phyloP scores from a whole-genome alignment of 2,329 filamentous ascomycete species.

The Lasiodiplodia sp. region DNA sequence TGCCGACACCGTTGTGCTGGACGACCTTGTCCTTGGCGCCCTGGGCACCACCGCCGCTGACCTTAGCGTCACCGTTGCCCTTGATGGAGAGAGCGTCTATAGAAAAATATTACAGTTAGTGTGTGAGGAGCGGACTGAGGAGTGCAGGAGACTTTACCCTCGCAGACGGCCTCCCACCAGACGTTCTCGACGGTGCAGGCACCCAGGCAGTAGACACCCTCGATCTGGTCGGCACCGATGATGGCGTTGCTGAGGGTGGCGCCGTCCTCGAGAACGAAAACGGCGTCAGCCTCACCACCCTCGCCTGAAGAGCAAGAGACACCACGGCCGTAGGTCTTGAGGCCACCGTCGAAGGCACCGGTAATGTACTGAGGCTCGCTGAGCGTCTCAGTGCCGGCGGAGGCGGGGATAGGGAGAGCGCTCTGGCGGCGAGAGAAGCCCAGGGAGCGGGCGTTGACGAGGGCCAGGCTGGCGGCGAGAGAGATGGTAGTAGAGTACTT shows the following conservation, averaged over 20 bases:
- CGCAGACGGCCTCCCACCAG: conserved; percentile 46
- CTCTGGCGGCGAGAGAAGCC: conserved; percentile 32
- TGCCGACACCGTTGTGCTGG: conserved; percentile 45
- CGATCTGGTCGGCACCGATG: conserved; percentile 55
- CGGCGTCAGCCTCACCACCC: conserved; percentile 46
- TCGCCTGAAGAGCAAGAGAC: conserved; percentile 47
- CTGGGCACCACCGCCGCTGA: conserved; percentile 41
- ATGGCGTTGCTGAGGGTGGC: conserved; percentile 58
- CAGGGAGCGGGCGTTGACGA: conserved; percentile 25
- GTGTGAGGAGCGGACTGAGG: conserved; percentile 53
- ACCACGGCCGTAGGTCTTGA: conserved; percentile 27
- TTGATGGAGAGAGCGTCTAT: conserved; percentile 43
- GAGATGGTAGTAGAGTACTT: conserved; percentile 22
- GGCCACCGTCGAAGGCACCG: conserved; percentile 24
- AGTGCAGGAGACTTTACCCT: conserved; percentile 41
- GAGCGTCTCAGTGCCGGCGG: conserved; percentile 25
- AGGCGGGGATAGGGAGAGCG: conserved; percentile 29
- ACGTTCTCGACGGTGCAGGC: conserved; percentile 53
- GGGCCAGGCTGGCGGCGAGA: conserved; percentile 5
- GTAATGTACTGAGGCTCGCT: conserved; percentile 19
- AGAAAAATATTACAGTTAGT: conserved; percentile 60
- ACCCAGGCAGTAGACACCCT: conserved; percentile 60
- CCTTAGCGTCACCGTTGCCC: conserved; percentile 34
- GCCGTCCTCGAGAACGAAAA: conserved; percentile 28
- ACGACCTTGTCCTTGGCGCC: conserved; percentile 42